Evolutionary conservation across 805 yeast species (phyloP).

Genomic region (Maudiozyma barnettii): DNA sequence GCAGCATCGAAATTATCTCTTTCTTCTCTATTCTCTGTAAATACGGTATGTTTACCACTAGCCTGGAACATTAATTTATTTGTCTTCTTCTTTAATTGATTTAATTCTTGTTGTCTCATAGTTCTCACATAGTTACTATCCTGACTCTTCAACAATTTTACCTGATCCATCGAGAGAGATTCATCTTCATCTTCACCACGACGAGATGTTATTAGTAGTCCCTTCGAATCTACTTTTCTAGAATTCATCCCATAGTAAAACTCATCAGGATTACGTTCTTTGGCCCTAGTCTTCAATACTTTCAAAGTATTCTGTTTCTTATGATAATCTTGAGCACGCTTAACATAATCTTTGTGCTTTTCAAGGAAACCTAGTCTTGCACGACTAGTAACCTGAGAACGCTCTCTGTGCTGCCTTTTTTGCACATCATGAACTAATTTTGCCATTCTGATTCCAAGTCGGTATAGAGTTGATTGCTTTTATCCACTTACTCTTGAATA

Average conservation of each 20-base stretch:
- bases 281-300: constrained; percentile 62
- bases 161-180: constrained; percentile 59
- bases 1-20: constrained; percentile 55
- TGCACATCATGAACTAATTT: constrained; percentile 82
- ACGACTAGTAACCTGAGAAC: constrained; percentile 76
- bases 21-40: constrained; percentile 57
- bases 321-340: constrained; percentile 60
- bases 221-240: constrained; percentile 56
- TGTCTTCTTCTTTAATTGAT: constrained; percentile 46
- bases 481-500: too few relatives aligned
- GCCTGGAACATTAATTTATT: constrained; percentile 42
- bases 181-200: constrained; percentile 36
- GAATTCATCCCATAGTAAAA: constrained; percentile 89
- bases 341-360: constrained; percentile 78
- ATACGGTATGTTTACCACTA: constrained; percentile 74
- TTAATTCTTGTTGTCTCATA: constrained; percentile 57
- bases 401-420: constrained; percentile 91
- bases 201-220: constrained; percentile 58
- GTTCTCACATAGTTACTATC: constrained; percentile 81
- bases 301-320: constrained; percentile 52
- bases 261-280: constrained; percentile 82
- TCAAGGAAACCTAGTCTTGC: constrained; percentile 76
- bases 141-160: constrained; percentile 77
- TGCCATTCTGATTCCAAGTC: too few relatives aligned
- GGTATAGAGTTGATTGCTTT: too few relatives aligned